These are phyloP conservation scores for Ogataea philodendri DNA, from an alignment of 805 yeast species.

Conservation along the genomic window DNA sequence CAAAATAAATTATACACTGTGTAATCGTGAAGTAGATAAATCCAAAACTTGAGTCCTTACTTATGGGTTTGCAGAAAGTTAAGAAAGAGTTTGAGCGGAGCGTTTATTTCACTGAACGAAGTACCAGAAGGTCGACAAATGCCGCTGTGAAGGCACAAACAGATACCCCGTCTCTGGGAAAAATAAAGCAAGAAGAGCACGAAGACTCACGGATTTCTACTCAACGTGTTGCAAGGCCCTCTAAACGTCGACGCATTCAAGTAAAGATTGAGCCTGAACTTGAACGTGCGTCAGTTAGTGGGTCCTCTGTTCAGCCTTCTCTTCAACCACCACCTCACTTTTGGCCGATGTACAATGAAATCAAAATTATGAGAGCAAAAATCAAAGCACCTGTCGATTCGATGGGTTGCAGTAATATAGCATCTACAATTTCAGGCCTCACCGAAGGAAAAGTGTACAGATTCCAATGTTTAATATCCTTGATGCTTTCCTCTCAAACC, in stretches of 20 bases:
- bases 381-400: conserved; percentile 83
- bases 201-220: too few species aligned
- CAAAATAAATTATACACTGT: not conserved
- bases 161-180: too few species aligned
- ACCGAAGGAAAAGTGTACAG: conserved; percentile 46
- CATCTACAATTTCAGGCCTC: conserved; percentile 40
- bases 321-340: conserved; percentile 39
- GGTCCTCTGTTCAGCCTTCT: conserved; percentile 12
- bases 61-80: not conserved
- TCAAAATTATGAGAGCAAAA: conserved; percentile 64
- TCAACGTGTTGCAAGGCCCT: too few species aligned
- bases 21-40: not conserved
- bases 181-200: not conserved
- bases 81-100: conserved; percentile 5
- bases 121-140: conserved; percentile 9
- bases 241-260: conserved; percentile 1
- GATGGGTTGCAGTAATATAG: conserved; percentile 75
- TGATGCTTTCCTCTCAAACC: conserved; percentile 90
- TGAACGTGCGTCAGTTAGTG: not conserved
- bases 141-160: too few species aligned
- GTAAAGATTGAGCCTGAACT: conserved; percentile 2
- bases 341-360: conserved; percentile 52
- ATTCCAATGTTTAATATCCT: conserved; percentile 71
- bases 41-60: not conserved
- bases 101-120: conserved; percentile 11